Percentiles rank a stretch among this genome's conserved stretches.
Conservation (phyloP, 2,329 filamentous ascomycete genomes). For the Aureobasidium sp. region DNA sequence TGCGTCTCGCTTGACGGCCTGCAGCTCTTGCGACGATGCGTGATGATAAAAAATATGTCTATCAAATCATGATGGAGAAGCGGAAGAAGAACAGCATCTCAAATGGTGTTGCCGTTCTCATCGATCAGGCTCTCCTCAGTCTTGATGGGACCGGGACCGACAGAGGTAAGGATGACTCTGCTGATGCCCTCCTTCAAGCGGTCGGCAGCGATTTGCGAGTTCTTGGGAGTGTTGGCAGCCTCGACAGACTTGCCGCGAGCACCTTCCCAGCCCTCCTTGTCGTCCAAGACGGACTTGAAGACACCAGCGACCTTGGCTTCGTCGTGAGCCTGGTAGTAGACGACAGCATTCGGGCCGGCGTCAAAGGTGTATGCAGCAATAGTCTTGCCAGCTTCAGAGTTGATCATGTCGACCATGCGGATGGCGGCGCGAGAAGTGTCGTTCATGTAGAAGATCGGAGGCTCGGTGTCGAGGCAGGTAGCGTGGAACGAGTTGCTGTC, state of each 20-base stretch:
- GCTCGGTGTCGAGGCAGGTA: conserved; percentile 87
- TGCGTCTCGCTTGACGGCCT: not conserved
- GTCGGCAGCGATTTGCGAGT: conserved; percentile 50
- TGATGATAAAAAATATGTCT: conserved; percentile 8
- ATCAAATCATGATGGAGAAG: conserved; percentile 1
- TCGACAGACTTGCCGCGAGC: conserved; percentile 46
- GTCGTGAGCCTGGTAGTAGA: conserved; percentile 86
- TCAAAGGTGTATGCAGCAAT: conserved; percentile 94
- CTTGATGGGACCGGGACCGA: conserved; percentile 80
- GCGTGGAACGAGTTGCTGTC: conserved; percentile 98
- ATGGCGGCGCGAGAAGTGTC: conserved; percentile 84
- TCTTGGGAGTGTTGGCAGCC: conserved; percentile 46
- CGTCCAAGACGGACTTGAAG: conserved; percentile 59
- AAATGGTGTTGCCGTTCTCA: conserved; percentile 47
- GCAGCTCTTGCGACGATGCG: not conserved
- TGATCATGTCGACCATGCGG: conserved; percentile 81
- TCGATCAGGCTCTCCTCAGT: conserved; percentile 69
- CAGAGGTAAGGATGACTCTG: conserved; percentile 81
- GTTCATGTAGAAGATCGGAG: conserved; percentile 98
- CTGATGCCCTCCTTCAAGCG: conserved; percentile 68
- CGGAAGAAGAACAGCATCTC: not conserved
- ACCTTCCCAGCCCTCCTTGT: conserved; percentile 63
- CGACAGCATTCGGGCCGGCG: conserved; percentile 90
- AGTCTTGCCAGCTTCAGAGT: conserved; percentile 65
- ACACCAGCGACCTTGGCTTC: conserved; percentile 64